Evolutionary conservation across 805 yeast species (phyloP), one percentile per base, ranked within the genome.

Genomic region (Candida caryicola): DNA sequence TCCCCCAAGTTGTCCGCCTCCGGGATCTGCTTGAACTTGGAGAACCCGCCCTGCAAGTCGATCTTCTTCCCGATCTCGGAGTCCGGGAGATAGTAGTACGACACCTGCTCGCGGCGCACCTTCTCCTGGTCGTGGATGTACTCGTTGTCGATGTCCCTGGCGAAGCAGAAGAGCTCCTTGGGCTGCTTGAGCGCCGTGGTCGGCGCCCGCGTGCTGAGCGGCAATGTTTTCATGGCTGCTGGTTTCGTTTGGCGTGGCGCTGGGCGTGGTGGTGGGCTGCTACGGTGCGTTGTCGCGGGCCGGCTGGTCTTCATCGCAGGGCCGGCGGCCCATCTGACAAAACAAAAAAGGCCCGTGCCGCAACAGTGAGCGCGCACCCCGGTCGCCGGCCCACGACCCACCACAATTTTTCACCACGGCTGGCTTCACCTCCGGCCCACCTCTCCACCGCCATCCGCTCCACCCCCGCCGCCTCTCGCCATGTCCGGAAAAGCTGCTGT

Each of bases 71-170:
- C 78, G n/a, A 85, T 54, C 31, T 76, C 77, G 3, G 79, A 60
- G 54, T 86, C 89, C 12, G 96, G 95, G 21, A 91, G 69, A 57
- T 88, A 93, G 64, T 73, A 90, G 60, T 86, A 88, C n/a, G 73
- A 65, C 36, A 87, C 60, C 21, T 49, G 43, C 3, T 76, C 71
- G 37, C 77, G 77, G 47, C 79, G 81, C 7, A 76, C 60, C 4
- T 62, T 55, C 21, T 62, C 52, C 19, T 74, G 69, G 16, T 71
- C 76, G 34, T 50, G 49, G 7, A 43, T 41, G 51, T 57, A 67
- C 16, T 52, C 52, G 3, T 79, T 81, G 4, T 79, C 75, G n/a
- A 62, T 60, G 18, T 75, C 77, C 40, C 88, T 66, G 1, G 91
- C 79, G 55, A 69, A 91, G 3, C 76, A 59, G n/a, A 76, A 69